Conservation (phyloP, 164 flowering plant genomes). For the Vitis vinifera region DNA sequence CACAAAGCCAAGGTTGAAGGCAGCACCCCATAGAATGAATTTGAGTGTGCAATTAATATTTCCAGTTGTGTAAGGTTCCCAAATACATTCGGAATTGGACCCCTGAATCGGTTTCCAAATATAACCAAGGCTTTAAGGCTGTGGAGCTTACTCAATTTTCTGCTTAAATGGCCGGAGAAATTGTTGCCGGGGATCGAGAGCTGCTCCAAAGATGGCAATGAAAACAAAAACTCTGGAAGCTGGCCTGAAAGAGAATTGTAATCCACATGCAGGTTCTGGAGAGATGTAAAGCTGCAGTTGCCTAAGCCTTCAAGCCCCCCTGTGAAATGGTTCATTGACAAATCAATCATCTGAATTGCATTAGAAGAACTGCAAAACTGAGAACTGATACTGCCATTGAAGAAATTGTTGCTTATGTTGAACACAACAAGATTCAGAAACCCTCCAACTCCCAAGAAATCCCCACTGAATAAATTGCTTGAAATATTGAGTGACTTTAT, state of each 20-base stretch:
- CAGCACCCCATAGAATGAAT: slow-evolving; percentile 58
- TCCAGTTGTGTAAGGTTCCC: slow-evolving; percentile 51
- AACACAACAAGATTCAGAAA: slow-evolving; percentile 45
- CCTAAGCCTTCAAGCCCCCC: slow-evolving; percentile 55
- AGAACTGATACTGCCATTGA: slow-evolving; percentile 46
- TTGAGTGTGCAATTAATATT: slow-evolving; percentile 56
- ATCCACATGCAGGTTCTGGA: slow-evolving; percentile 44
- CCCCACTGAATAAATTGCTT: slow-evolving; percentile 58
- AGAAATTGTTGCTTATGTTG: slow-evolving; percentile 68
- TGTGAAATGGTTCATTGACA: slow-evolving; percentile 57
- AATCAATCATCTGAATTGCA: slow-evolving; percentile 51
- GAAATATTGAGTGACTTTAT: slow-evolving; percentile 56
- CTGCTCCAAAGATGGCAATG: slow-evolving; percentile 50
- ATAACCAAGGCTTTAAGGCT: slow-evolving; percentile 46
- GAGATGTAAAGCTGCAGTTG: slow-evolving; percentile 46
- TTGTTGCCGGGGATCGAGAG: slow-evolving; percentile 56
- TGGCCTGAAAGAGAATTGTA: slow-evolving; percentile 57
- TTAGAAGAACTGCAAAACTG: slow-evolving; percentile 44
- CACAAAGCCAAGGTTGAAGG: slow-evolving; percentile 56
- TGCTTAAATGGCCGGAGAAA: slow-evolving; percentile 63
- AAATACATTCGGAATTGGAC: slow-evolving; percentile 61
- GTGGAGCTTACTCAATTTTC: slow-evolving; percentile 57
- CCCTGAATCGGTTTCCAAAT: slow-evolving; percentile 51
- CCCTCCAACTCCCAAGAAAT: slow-evolving; percentile 29
- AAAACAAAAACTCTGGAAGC: slow-evolving; percentile 55